Percentiles rank a stretch among this genome's conserved stretches.
Evolutionary conservation across 345 rosid species (phyloP).

Genomic region (Euphorbia peplus): DNA sequence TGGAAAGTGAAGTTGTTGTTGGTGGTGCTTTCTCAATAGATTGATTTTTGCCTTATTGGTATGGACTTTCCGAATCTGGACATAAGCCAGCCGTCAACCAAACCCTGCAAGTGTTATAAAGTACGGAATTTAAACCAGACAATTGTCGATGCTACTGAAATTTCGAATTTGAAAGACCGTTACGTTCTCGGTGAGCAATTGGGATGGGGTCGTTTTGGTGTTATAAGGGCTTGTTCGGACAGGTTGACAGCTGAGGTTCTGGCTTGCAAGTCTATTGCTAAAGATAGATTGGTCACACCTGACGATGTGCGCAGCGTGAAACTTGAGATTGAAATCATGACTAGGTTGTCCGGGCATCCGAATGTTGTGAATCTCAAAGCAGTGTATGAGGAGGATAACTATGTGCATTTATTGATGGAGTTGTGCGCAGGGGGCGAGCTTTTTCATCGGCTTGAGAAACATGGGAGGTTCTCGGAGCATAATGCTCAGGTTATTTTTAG

Average conservation of each 20-base stretch:
- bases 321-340: constrained; percentile 68
- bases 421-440: constrained; percentile 77
- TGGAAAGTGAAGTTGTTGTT: constrained; percentile 15
- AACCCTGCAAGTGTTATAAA: constrained; percentile 43
- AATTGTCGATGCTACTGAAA: constrained; percentile 46
- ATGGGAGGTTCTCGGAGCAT: constrained; percentile 56
- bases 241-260: constrained; percentile 50
- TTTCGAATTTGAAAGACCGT: constrained; percentile 58
- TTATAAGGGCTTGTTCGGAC: constrained; percentile 66
- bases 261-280: constrained; percentile 65
- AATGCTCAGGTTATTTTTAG: constrained; percentile 51
- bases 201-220: constrained; percentile 84
- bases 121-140: constrained; percentile 42
- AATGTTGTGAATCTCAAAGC: constrained; percentile 64
- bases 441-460: constrained; percentile 57
- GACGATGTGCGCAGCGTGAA: constrained; percentile 47
- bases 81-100: constrained; percentile 26
- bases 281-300: constrained; percentile 48
- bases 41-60: constrained; percentile 28
- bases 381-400: constrained; percentile 62
- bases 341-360: constrained; percentile 53
- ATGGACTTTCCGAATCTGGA: constrained; percentile 46
- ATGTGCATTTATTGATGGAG: constrained; percentile 64
- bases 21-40: constrained; percentile 6
- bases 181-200: constrained; percentile 64